Evolutionary conservation across 371 early-diverging fungal genomes (phyloP).

Genomic region (Syncephalis plumigaleata): DNA sequence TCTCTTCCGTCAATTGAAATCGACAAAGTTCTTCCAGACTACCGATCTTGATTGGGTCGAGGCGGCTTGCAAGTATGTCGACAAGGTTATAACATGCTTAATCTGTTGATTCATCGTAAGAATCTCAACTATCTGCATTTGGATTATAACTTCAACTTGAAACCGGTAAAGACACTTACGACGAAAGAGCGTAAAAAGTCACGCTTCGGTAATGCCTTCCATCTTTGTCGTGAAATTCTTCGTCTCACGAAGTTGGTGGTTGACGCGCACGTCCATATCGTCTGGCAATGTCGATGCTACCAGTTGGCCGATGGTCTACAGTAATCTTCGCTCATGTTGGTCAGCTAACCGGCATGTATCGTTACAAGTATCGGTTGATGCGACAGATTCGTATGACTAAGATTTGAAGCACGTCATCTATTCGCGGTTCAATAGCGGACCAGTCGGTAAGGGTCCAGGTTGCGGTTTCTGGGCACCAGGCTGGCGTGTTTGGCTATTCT

Average conservation of each 20-base stretch:
- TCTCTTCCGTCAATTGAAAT: slow-evolving; percentile 82
- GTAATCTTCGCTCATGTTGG: slow-evolving; percentile 99
- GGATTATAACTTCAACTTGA: slow-evolving; percentile 97
- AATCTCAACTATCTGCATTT: slow-evolving; percentile 92
- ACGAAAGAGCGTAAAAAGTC: slow-evolving; percentile 99
- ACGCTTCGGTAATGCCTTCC: slow-evolving; percentile 97
- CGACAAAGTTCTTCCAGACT: slow-evolving; percentile 96
- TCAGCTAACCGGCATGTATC: slow-evolving; percentile 98
- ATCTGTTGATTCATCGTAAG: slow-evolving; percentile 93
- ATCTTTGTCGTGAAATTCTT: slow-evolving; percentile 85
- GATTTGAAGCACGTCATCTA: slow-evolving; percentile 90
- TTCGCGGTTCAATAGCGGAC: slow-evolving; percentile 91
- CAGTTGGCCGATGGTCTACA: slow-evolving; percentile 96
- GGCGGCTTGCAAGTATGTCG: slow-evolving; percentile 91
- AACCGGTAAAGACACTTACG: slow-evolving; percentile 93
- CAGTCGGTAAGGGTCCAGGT: slow-evolving; percentile 96
- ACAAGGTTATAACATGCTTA: slow-evolving; percentile 98
- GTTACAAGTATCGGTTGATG: slow-evolving; percentile 98
- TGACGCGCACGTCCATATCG: slow-evolving; percentile 93
- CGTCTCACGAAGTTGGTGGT: slow-evolving; percentile 95
- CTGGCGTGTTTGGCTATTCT: slow-evolving; percentile 99
- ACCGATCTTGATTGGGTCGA: slow-evolving; percentile 99
- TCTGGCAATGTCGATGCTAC: slow-evolving; percentile 89
- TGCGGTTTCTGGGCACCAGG: slow-evolving; percentile 98
- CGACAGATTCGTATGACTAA: slow-evolving; percentile 85